These are phyloP conservation scores for Fomitiporia mediterranea DNA, from an alignment of 1,284 basidiomycete genomes.

Conservation along the genomic window DNA sequence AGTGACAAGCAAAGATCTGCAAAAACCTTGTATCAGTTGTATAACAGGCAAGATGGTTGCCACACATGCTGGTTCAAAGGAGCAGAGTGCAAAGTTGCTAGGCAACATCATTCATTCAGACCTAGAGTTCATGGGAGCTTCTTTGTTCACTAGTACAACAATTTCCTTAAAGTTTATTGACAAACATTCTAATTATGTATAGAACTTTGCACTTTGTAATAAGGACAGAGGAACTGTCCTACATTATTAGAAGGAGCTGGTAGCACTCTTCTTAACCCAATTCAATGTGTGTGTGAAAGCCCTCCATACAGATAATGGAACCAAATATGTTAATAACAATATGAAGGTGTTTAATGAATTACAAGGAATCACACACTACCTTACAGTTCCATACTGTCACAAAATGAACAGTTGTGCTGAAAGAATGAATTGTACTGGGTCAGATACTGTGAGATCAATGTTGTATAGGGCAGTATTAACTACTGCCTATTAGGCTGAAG, in stretches of 20 bases:
- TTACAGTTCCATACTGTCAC: constrained; percentile 15
- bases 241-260: neutral
- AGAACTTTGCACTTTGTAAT: neutral
- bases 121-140: neutral
- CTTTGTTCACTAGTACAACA: neutral
- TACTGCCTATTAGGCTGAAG: constrained; percentile 25
- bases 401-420: constrained; percentile 22
- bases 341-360: neutral
- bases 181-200: neutral
- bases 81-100: too few relatives aligned
- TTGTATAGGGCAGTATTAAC: constrained; percentile 13
- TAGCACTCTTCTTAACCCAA: neutral
- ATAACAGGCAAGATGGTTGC: neutral
- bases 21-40: neutral
- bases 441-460: constrained; percentile 16
- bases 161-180: neutral
- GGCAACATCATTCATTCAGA: neutral
- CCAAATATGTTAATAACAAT: constrained; percentile 7
- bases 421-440: constrained; percentile 16
- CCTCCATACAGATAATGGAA: constrained; percentile 7
- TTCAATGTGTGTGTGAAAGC: neutral
- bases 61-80: neutral
- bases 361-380: neutral
- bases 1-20: neutral
- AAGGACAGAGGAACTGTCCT: neutral